A percentile compares a stretch with the other conserved stretches of the same genome.
Evolutionary conservation across 805 yeast species (phyloP).

Genomic region (Tetrapisispora namnaoensis): DNA sequence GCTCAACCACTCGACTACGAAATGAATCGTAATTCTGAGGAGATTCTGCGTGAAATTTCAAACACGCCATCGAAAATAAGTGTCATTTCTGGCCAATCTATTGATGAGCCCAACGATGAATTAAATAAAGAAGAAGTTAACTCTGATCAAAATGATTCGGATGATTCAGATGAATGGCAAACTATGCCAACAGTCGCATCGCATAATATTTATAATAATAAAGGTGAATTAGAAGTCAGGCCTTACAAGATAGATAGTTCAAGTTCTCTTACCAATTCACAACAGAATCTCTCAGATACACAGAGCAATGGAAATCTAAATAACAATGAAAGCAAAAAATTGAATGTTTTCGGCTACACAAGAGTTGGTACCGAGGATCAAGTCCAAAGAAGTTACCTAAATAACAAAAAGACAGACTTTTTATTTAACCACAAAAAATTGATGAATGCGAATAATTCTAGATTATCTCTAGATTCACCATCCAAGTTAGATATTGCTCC

Average conservation of each 20-base stretch:
- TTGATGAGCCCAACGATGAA: not conserved
- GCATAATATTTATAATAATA: conserved; percentile 68
- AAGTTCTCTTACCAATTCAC: conserved; percentile 2
- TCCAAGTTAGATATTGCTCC: conserved; percentile 24
- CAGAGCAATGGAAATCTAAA: conserved; percentile 1
- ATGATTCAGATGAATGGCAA: conserved; percentile 57
- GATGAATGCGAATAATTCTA: conserved; percentile 11
- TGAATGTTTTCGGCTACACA: conserved; percentile 53
- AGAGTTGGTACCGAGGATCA: conserved; percentile 83
- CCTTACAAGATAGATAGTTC: conserved; percentile 8
- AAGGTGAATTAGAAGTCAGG: conserved; percentile 52
- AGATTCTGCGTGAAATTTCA: not conserved
- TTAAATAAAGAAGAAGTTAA: too few relatives aligned
- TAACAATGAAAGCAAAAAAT: conserved; percentile 3
- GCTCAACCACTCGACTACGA: not conserved
- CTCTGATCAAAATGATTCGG: conserved; percentile 6
- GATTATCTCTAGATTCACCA: conserved; percentile 7
- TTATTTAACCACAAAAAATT: conserved; percentile 35
- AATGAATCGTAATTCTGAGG: not conserved
- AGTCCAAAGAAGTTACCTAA: conserved; percentile 53
- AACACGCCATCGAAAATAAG: not conserved
- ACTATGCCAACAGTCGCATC: conserved; percentile 77
- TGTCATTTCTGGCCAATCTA: not conserved
- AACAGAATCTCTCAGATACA: conserved; percentile 1
- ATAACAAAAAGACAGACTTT: conserved; percentile 49